phyloP scores from a whole-genome alignment of 2,329 filamentous ascomycete genomes.

The Aspergillus arachidicola region DNA sequence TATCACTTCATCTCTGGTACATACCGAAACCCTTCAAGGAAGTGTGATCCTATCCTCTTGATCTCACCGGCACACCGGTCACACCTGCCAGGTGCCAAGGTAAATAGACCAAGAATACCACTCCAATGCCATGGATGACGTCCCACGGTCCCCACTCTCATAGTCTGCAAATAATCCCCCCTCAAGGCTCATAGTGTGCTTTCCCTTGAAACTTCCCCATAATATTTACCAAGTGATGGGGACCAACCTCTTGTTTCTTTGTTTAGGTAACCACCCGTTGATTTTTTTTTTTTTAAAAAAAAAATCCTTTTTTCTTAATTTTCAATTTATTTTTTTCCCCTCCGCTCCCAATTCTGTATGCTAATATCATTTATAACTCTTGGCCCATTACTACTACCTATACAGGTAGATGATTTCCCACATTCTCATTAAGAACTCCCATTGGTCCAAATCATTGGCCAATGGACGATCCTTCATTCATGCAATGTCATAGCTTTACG shows the following conservation, averaged over 20 bases:
- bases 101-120: not conserved
- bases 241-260: not conserved
- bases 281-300: not conserved
- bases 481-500: not conserved
- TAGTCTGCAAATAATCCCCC: not conserved
- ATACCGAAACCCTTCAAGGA: not conserved
- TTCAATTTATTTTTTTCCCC: not conserved
- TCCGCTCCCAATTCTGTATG: not conserved
- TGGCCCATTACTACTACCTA: not conserved
- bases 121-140: constrained; percentile 9
- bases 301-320: not conserved
- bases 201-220: not conserved
- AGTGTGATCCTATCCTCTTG: constrained; percentile 5
- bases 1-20: not conserved
- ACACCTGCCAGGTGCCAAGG: constrained; percentile 8
- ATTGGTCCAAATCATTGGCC: not conserved
- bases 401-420: no score
- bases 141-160: constrained; percentile 1
- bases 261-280: not conserved
- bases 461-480: not conserved
- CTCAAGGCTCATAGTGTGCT: not conserved
- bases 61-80: constrained; percentile 17
- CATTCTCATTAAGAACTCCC: not conserved
- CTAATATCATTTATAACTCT: not conserved
- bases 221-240: not conserved